These are phyloP conservation scores for Magnusiomyces tetraspermus DNA, from an alignment of 1,139 yeast species.

Conservation along the genomic window DNA sequence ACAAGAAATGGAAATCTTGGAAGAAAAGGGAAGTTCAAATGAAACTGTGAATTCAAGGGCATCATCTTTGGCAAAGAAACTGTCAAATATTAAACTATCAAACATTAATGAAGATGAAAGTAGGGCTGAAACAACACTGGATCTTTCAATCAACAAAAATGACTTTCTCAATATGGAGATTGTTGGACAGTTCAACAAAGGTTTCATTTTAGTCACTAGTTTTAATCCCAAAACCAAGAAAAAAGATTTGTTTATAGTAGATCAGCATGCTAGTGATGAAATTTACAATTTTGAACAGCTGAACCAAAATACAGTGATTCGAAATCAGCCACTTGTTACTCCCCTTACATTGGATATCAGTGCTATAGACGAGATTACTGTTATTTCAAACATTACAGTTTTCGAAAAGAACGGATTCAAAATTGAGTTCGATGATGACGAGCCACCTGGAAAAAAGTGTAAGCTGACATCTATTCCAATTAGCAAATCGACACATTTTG, in stretches of 20 bases:
- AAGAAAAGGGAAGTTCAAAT: background rate
- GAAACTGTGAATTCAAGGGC: background rate
- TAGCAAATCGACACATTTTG: conserved; percentile 62
- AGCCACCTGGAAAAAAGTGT: conserved; percentile 49
- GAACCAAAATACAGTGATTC: conserved; percentile 45
- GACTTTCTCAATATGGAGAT: conserved; percentile 54
- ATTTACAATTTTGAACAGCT: conserved; percentile 77
- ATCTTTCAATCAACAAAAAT: conserved; percentile 26
- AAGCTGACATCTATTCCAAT: conserved; percentile 56
- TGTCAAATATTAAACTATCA: conserved; percentile 10
- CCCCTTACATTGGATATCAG: conserved; percentile 60
- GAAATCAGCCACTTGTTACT: conserved; percentile 59
- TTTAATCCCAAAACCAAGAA: conserved; percentile 22
- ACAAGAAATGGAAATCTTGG: background rate
- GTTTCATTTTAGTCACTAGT: conserved; percentile 68
- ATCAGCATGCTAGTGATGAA: conserved; percentile 97
- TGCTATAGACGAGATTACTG: conserved; percentile 65
- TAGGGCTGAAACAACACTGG: conserved; percentile 33
- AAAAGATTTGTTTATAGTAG: conserved; percentile 68
- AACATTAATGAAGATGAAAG: conserved; percentile 41
- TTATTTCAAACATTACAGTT: conserved; percentile 47
- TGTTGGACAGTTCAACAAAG: conserved; percentile 87
- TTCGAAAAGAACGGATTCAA: conserved; percentile 73
- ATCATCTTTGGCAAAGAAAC: background rate
- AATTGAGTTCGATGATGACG: conserved; percentile 41